phyloP scores from a whole-genome alignment of 352 stramenopile genomes.

The Globisporangium uncinulatum region DNA sequence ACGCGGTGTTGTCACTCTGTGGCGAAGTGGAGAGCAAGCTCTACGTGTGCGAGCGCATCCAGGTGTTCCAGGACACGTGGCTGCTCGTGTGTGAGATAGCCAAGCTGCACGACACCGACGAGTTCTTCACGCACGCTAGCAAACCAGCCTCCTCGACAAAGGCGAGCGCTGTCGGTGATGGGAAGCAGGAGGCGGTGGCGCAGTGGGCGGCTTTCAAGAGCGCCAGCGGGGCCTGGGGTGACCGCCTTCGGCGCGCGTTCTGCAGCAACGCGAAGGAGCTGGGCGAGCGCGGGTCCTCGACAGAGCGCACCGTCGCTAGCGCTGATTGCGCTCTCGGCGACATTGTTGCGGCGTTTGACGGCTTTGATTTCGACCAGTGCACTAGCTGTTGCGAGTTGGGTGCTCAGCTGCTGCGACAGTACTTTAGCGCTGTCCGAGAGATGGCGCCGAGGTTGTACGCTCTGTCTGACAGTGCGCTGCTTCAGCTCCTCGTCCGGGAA shows the following conservation, averaged over 20 bases:
- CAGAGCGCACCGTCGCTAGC: slow-evolving; percentile 2
- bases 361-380: slow-evolving; percentile 48
- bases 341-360: slow-evolving; percentile 37
- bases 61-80: slow-evolving; percentile 42
- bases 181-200: slow-evolving; percentile 12
- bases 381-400: slow-evolving; percentile 31
- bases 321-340: slow-evolving; percentile 28
- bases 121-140: slow-evolving; percentile 35
- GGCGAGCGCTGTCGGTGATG: slow-evolving; percentile 5
- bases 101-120: slow-evolving; percentile 52
- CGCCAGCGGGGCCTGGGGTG: slow-evolving; percentile 6
- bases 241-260: slow-evolving; percentile 9
- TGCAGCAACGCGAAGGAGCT: slow-evolving; percentile 1
- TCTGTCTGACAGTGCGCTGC: slow-evolving; percentile 30
- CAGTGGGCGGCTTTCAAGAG: slow-evolving; percentile 12
- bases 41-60: slow-evolving; percentile 28
- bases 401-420: slow-evolving; percentile 29
- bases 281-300: not conserved
- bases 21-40: slow-evolving; percentile 27
- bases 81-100: slow-evolving; percentile 34
- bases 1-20: slow-evolving; percentile 21
- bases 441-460: slow-evolving; percentile 35
- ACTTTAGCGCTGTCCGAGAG: slow-evolving; percentile 28
- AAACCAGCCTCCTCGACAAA: slow-evolving; percentile 4
- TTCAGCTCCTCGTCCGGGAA: slow-evolving; percentile 36